phyloP scores from a whole-genome alignment of 2,329 filamentous ascomycete species.

The Acrodontium crateriforme region DNA sequence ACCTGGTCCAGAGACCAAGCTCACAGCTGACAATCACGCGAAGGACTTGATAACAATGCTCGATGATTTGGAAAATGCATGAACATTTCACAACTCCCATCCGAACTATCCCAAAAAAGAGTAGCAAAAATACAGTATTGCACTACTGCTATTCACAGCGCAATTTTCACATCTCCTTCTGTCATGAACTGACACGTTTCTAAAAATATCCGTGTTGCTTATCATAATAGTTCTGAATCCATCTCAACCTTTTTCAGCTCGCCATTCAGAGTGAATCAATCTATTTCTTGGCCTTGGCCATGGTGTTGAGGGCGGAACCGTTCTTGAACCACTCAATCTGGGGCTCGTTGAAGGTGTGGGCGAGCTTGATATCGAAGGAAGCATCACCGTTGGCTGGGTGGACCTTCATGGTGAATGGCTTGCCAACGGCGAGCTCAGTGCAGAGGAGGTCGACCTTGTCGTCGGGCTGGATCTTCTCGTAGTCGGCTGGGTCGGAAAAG shows the following conservation, averaged over 20 bases:
- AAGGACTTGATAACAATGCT: no score
- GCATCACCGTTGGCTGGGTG: constrained; percentile 72
- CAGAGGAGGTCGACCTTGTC: constrained; percentile 83
- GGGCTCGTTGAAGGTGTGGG: constrained; percentile 94
- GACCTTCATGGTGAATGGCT: constrained; percentile 82
- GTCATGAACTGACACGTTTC: no score
- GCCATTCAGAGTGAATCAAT: no score
- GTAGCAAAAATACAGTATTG: no score
- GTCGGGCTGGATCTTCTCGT: constrained; percentile 88
- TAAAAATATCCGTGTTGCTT: no score
- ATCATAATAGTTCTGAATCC: constrained; percentile 4
- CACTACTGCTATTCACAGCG: no score
- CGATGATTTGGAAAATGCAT: no score
- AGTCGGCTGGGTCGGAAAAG: constrained; percentile 87
- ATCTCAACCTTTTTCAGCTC: constrained; percentile 3
- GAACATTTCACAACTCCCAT: no score
- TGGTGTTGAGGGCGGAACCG: constrained; percentile 92
- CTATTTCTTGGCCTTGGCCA: constrained; percentile 54
- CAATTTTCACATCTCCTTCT: no score
- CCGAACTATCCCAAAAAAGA: no score
- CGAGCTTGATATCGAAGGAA: constrained; percentile 68
- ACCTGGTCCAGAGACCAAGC: no score
- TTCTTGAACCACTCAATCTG: constrained; percentile 99
- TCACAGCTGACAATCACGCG: no score
- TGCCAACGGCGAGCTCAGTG: constrained; percentile 81